Base-by-base conservation (phyloP, 768 basidiomycete species). In the Naganishia antarctica region DNA sequence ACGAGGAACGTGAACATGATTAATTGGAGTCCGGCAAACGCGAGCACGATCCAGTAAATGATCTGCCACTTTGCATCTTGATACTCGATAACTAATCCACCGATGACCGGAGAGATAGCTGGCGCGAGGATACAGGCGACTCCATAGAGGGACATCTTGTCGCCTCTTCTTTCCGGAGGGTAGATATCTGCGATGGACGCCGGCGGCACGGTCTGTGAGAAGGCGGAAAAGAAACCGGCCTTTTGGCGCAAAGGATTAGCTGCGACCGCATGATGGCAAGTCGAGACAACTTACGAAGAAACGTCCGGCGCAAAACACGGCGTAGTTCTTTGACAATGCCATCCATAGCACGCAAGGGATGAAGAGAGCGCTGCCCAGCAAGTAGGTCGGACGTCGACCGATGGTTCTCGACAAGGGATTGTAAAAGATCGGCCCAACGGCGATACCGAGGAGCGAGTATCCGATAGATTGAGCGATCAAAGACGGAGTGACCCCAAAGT, bases 21-120 rank as follows among this genome's bases (percentile, higher is more conserved):
- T 13, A 72, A 32, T 41, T 72, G 71, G 1, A 70, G 26, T 2
- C 66, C 67, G n/a, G 61, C 67, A 25, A 70, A 53, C 25, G 50
- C 71, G 13, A 69, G 59, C 43, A 70, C 61, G 69, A 72, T 61
- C 69, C 69, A 72, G 63, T 69, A 72, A 28, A 70, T 57, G 47
- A 63, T 53, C 44, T 47, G 66, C 71, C 71, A 72, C 37, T 57
- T 57, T 9, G 8, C 34, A 4, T 57, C 23, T 45, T 63, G 63
- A 32, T 51, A 60, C n/a, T 66, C 29, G 31, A 72, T 47, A 29
- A 72, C 59, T 5, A 70, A 62, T n/a, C 68, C 70, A 32, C 68
- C 61, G 44, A 72, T 67, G 51, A 72, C 37, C 1, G 69, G 71
- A 21, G 68, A 68, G 34, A 72, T 63, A 18, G 69, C 64, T 2